Base-by-base conservation (phyloP, 2,329 filamentous ascomycete species). In the Fusarium sp. region DNA sequence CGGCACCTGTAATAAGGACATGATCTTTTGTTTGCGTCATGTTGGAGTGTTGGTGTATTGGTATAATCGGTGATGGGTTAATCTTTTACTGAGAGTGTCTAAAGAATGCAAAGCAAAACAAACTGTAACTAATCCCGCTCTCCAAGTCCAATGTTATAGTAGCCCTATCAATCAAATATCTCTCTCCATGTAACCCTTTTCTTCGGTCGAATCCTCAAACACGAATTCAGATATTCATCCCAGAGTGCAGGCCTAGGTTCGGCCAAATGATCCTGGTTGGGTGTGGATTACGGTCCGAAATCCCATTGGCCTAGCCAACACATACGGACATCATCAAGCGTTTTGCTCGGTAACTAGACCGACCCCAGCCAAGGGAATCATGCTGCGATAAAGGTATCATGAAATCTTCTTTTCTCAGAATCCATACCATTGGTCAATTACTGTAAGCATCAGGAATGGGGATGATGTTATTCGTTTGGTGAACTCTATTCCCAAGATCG, bases 1-100 rank as follows among this genome's bases (percentile, higher is more conserved):
- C 85, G 7, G 83, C 88, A 19, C 88, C 88, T 5, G 88, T 90
- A 67, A 90, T 88, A 70, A 90, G 83, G 36, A 90, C 81, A 1
- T 49, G 21, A 8, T 72, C 56, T 21, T 57, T 55, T 24, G 44
- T 36, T 44, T 52, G 34, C 1, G 60, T 65, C 69, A 72, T 72
- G 42, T 3, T 54, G 8, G 4, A 0, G 6, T 4, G 15, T 5
- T 23, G 7, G 14, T 4, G 6, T 12, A 1, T n/a, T n/a, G n/a
- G n/a, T n/a, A n/a, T n/a, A n/a, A n/a, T n/a, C n/a, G n/a, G n/a
- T n/a, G n/a, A n/a, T n/a, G n/a, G n/a, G n/a, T n/a, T n/a, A n/a
- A n/a, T n/a, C n/a, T n/a, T n/a, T n/a, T n/a, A n/a, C n/a, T n/a
- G n/a, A n/a, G n/a, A n/a, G n/a, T n/a, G n/a, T n/a, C n/a, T n/a